phyloP scores from a whole-genome alignment of 2,329 filamentous ascomycete species.

The Moelleriella libera region DNA sequence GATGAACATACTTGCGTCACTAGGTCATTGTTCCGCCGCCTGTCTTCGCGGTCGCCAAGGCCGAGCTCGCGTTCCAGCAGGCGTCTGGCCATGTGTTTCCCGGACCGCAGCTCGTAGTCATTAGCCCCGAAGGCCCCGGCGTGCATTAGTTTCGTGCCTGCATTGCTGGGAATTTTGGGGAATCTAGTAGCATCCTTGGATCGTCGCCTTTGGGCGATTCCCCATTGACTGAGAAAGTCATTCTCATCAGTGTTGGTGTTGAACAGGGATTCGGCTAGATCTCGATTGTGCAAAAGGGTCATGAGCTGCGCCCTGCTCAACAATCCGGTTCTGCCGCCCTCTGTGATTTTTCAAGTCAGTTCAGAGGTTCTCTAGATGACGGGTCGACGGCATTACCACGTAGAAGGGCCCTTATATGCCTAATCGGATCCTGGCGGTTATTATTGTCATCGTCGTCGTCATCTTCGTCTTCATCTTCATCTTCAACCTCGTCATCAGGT shows the following conservation, averaged over 20 bases:
- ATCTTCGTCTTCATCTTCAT: constrained; percentile 11
- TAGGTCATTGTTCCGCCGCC: constrained; percentile 45
- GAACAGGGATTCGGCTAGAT: constrained; percentile 21
- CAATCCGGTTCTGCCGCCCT: constrained; percentile 12
- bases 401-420: constrained; percentile 18
- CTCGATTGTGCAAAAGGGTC: constrained; percentile 23
- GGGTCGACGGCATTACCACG: constrained; percentile 11
- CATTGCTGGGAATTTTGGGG: constrained; percentile 71
- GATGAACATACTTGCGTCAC: constrained; percentile 46
- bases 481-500: constrained; percentile 8
- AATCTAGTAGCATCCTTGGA: constrained; percentile 45
- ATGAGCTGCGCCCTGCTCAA: constrained; percentile 23
- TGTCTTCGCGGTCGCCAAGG: constrained; percentile 43
- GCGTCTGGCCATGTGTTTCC: constrained; percentile 50
- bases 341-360: constrained; percentile 4
- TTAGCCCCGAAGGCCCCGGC: constrained; percentile 67
- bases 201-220: constrained; percentile 25
- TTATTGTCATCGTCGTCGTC: constrained; percentile 10
- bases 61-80: constrained; percentile 76
- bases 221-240: constrained; percentile 21
- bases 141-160: constrained; percentile 66
- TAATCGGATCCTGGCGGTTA: constrained; percentile 15
- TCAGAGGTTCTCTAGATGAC: background rate
- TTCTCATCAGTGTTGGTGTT: constrained; percentile 23
- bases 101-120: constrained; percentile 35